Base-by-base conservation (phyloP, 2,329 filamentous ascomycete genomes). In the Onygenales sp. region DNA sequence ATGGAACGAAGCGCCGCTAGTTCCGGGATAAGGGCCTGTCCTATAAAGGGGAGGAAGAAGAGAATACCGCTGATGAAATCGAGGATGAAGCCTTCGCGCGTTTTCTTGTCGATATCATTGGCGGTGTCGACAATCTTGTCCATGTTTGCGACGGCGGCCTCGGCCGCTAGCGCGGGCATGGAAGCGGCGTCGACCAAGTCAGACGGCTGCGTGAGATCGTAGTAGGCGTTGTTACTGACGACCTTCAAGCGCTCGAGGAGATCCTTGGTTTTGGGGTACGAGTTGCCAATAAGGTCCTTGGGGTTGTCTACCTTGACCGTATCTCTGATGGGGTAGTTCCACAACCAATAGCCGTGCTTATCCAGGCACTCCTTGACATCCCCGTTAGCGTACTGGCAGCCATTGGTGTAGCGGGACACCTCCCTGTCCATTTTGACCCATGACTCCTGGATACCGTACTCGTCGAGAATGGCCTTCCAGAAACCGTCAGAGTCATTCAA, bases 401-500 rank as follows among this genome's bases (percentile, higher is more conserved):
- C 45, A 11, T 48, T 33, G 45, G 7, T 48, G 21, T 8, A 3
- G 8, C 21, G 7, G 45, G 45, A 8, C 14, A 3, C 8, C 32
- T 48, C 33, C 32, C 45, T 48, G 45, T 9, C 45, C 21, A 48
- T 35, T 5, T 32, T 48, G 45, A 48, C 33, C 45, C 45, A 48
- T 31, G 45, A 48, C 21, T 48, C 17, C 32, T 48, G 14, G n/a
- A 48, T 48, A n/a, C 45, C 45, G 21, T 48, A 48, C 45, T 48
- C 21, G 7, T 48, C 45, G 33, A 14, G 14, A 48, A 48, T 32
- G 21, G 31, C 17, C 32, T 48, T 48, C 21, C 33, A 48, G 32
- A 48, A 48, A 2, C n/a, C 45, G 9, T 32, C 14, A 31, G 45
- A 27, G 32, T 48, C 45, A 5, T 33, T 7, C 7, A 48, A 35